Evolutionary conservation across 108 stramenopile genomes (phyloP).

Genomic region (Cylindrotheca closterium): DNA sequence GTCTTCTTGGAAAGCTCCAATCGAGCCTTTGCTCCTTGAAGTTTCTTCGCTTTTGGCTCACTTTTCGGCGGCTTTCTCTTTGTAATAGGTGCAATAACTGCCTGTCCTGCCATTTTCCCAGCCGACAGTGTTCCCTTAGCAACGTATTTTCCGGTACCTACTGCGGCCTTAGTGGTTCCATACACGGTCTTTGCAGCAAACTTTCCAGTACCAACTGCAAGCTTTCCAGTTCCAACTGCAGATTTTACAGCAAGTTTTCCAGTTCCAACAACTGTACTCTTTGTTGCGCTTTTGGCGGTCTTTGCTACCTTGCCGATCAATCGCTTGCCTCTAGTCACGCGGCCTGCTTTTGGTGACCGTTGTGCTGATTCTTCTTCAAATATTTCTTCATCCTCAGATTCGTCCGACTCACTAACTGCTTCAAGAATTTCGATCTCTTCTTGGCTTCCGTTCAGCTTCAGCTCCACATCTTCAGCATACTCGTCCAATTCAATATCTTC

Average conservation of each 20-base stretch:
- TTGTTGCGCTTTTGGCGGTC: slow-evolving; percentile 22
- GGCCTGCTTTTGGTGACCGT: not conserved
- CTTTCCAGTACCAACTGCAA: slow-evolving; percentile 53
- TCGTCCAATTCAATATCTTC: not conserved
- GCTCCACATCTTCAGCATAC: not conserved
- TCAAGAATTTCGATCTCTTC: slow-evolving; percentile 1
- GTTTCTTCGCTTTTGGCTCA: slow-evolving; percentile 41
- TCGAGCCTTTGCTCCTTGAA: slow-evolving; percentile 28
- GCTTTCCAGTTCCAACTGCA: slow-evolving; percentile 8
- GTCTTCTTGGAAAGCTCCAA: slow-evolving; percentile 4
- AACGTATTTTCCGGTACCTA: slow-evolving; percentile 18
- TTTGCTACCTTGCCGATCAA: slow-evolving; percentile 49
- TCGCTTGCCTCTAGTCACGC: slow-evolving; percentile 24
- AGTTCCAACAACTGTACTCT: slow-evolving; percentile 27
- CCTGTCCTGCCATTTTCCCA: slow-evolving; percentile 36
- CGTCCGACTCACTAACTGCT: not conserved
- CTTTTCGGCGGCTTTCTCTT: slow-evolving; percentile 38
- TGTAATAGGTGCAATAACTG: slow-evolving; percentile 30
- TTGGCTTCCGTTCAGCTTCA: not conserved
- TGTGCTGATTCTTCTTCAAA: not conserved
- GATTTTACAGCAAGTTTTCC: slow-evolving; percentile 4
- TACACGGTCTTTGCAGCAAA: slow-evolving; percentile 33
- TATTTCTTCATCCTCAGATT: slow-evolving; percentile 17
- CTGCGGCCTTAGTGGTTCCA: slow-evolving; percentile 35
- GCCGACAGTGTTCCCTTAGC: slow-evolving; percentile 8